Evolutionary conservation across 768 basidiomycete species (phyloP).

Genomic region (Naganishia vishniacii): DNA sequence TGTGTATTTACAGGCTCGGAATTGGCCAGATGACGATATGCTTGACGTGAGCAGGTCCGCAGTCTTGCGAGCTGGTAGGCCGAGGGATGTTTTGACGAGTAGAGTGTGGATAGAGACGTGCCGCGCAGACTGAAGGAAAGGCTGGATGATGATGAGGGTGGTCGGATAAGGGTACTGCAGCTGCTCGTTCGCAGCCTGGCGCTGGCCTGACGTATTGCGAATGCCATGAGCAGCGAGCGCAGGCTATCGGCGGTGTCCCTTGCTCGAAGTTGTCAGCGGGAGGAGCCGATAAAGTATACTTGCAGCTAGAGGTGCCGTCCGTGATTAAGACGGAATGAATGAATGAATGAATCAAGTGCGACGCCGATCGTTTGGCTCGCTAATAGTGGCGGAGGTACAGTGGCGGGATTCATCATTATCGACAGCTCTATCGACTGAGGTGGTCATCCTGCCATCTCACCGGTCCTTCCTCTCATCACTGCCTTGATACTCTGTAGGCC

Average conservation of each 20-base stretch:
- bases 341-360: no score
- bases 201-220: slow-evolving; percentile 6
- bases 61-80: neutral
- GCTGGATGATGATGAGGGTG: neutral
- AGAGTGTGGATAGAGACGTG: neutral
- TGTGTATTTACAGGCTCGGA: neutral
- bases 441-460: no score
- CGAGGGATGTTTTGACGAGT: no score
- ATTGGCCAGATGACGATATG: slow-evolving; percentile 13
- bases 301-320: no score
- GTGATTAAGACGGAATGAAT: no score
- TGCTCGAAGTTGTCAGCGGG: no score
- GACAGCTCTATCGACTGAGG: no score
- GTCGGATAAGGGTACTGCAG: neutral
- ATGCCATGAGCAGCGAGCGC: slow-evolving; percentile 1
- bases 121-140: neutral
- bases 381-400: no score
- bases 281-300: no score
- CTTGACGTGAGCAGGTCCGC: neutral
- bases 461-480: no score
- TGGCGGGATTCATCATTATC: no score
- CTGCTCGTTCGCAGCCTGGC: neutral
- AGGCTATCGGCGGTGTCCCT: neutral
- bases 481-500: no score
- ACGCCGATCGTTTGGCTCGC: neutral